Evolutionary conservation across 768 basidiomycete species (phyloP), one percentile per base, ranked within the genome.

Genomic region (Asterophora lycoperdoides): DNA sequence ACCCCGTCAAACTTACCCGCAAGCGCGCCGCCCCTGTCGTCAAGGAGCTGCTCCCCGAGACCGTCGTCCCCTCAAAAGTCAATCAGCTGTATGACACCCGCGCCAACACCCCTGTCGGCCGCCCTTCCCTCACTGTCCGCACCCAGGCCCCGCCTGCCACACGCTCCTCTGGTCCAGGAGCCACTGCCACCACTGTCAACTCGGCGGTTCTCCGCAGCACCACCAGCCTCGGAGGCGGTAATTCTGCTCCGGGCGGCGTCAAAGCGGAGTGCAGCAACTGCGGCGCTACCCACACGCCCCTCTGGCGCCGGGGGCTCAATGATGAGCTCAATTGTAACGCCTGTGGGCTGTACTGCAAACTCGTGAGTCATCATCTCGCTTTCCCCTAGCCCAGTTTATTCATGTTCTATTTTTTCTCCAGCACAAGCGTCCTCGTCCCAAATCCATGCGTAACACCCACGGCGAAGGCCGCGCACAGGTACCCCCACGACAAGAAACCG

Each of bases 301-400:
- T 93, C 20, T 93, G 90, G 89, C 74, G 90, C 14, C 77, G 89
- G 2, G 90, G 89, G 0, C 65, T 93, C 56, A 92, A 91, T 53
- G 90, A 93, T 55, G 89, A 93, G 68, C 65, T 93, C 49, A 93
- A 93, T 57, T 92, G 90, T 62, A 92, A 93, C 57, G 89, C 89
- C 0, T 92, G 89, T 54, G 90, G 89, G 4, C 68, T 92, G 35
- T 93, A 93, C 62, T 93, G 88, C 65, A 92, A 92, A 62, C 63
- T 89, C 67, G 89, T 86, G 60, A 43, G 81, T 76, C 1, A 2
- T 8, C 4, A 28, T 32, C 38, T n/a, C n/a, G n/a, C n/a, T n/a
- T 23, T 23, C 13, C 19, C 10, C 2, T 20, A 20, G 34, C 20
- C 4, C n/a, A 4, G 11, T 14, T 38, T 23, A 15, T 28, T 30